Conservation (phyloP, 192 early-diverging fungal species). For the Dissophora ornata region DNA sequence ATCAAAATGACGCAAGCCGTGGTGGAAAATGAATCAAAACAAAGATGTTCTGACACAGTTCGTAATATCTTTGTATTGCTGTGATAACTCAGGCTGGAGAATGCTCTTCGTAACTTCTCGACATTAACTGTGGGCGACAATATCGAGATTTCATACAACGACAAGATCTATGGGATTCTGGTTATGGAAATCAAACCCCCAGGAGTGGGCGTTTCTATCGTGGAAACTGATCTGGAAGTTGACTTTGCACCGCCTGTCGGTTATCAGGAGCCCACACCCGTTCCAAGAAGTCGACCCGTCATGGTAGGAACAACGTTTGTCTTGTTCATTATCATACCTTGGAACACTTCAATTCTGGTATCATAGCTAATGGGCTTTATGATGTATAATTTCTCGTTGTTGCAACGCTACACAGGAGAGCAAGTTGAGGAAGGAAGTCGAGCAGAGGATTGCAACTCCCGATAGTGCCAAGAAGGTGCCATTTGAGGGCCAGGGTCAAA, state of each 20-base stretch:
- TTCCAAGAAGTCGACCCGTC: constrained; percentile 36
- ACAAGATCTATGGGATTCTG: constrained; percentile 84
- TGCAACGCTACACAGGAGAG: constrained; percentile 38
- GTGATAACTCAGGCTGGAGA: constrained; percentile 75
- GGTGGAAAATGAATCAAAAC: no score
- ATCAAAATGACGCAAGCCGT: no score
- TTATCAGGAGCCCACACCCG: constrained; percentile 86
- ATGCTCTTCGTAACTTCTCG: constrained; percentile 90
- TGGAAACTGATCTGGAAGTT: constrained; percentile 97
- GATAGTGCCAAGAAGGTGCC: constrained; percentile 39
- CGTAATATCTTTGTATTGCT: constrained; percentile 52
- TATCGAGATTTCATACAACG: constrained; percentile 93
- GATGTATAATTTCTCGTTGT: no score
- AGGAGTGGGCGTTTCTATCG: constrained; percentile 86
- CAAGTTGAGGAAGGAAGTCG: constrained; percentile 54
- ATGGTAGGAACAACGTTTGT: constrained; percentile 53
- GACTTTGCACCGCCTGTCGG: constrained; percentile 98
- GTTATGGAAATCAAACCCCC: constrained; percentile 91
- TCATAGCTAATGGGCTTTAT: no score
- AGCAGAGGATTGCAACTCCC: constrained; percentile 37
- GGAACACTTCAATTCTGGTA: no score
- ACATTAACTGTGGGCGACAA: constrained; percentile 93
- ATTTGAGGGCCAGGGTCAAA: constrained; percentile 57
- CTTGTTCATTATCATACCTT: no score
- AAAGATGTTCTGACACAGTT: no score